Percentiles rank a stretch among this genome's conserved stretches.
Evolutionary conservation across 768 basidiomycete genomes (phyloP).

Genomic region (Hygrocybe coccinea): DNA sequence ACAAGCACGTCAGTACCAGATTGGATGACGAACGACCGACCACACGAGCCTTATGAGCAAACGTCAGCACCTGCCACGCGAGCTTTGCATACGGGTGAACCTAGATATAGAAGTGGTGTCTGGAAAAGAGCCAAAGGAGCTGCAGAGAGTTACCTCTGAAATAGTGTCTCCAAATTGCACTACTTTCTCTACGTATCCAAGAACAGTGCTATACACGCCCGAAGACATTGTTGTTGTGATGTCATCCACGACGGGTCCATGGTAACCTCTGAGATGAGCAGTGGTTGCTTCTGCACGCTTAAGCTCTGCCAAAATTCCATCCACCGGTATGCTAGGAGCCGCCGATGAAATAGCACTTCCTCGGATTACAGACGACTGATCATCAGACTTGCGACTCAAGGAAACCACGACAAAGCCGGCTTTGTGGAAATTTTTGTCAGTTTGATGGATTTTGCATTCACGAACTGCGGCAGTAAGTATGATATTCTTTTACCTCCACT

Average conservation of each 20-base stretch:
- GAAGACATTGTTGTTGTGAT: neutral
- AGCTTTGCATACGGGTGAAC: constrained; percentile 7
- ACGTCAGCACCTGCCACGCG: constrained; percentile 4
- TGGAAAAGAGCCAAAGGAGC: neutral
- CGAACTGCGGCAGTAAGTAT: neutral
- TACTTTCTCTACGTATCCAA: neutral
- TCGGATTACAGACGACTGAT: neutral
- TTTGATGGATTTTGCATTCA: neutral
- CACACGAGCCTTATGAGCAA: constrained; percentile 3
- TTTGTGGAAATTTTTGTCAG: neutral
- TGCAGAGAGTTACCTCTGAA: neutral
- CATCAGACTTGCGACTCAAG: neutral
- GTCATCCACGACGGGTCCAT: too few relatives aligned
- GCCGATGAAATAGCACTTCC: neutral
- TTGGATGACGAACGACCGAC: neutral
- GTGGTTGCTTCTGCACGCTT: neutral
- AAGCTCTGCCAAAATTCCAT: neutral
- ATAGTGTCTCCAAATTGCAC: neutral
- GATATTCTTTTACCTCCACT: too few relatives aligned
- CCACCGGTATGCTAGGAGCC: neutral
- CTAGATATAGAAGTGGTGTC: neutral
- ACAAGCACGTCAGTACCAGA: neutral
- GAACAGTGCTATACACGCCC: neutral
- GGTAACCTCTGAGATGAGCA: neutral
- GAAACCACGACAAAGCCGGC: neutral